Conservation (phyloP, 2,329 filamentous ascomycete species). For the Clarireedia sp. region DNA sequence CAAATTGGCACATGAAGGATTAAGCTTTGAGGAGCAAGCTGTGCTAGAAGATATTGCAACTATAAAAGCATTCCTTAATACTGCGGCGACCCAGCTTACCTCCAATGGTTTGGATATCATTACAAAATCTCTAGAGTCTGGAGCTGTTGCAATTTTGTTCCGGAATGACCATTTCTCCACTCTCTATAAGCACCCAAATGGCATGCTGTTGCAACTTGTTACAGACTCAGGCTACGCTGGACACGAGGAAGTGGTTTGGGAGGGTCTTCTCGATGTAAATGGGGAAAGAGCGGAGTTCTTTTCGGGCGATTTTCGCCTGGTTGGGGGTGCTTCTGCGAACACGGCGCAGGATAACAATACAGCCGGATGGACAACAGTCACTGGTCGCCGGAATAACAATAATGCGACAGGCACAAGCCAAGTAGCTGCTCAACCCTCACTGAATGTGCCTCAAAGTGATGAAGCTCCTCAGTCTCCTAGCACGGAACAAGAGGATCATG, state of each 20-base stretch:
- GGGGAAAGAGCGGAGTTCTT: constrained; percentile 77
- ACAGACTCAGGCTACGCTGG: constrained; percentile 86
- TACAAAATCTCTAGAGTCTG: constrained; percentile 60
- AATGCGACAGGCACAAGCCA: neutral
- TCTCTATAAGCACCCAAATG: constrained; percentile 78
- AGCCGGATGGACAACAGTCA: constrained; percentile 20
- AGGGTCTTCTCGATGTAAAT: constrained; percentile 81
- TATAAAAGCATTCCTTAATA: constrained; percentile 75
- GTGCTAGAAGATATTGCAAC: constrained; percentile 74
- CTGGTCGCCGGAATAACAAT: constrained; percentile 5
- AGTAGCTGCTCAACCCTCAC: neutral
- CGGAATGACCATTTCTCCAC: constrained; percentile 97
- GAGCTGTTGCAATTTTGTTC: constrained; percentile 83
- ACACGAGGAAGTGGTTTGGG: constrained; percentile 93
- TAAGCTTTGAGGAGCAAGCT: constrained; percentile 67
- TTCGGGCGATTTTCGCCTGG: constrained; percentile 80
- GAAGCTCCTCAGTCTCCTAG: constrained; percentile 15
- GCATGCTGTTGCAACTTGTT: constrained; percentile 71
- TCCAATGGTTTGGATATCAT: constrained; percentile 71
- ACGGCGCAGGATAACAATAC: constrained; percentile 9
- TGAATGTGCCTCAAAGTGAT: constrained; percentile 4
- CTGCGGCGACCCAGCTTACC: constrained; percentile 82
- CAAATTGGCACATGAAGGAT: constrained; percentile 56
- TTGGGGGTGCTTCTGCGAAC: constrained; percentile 48
- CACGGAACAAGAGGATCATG: constrained; percentile 68